Base-by-base conservation (phyloP, 2,329 filamentous ascomycete genomes). In the Aspergillus candidus region DNA sequence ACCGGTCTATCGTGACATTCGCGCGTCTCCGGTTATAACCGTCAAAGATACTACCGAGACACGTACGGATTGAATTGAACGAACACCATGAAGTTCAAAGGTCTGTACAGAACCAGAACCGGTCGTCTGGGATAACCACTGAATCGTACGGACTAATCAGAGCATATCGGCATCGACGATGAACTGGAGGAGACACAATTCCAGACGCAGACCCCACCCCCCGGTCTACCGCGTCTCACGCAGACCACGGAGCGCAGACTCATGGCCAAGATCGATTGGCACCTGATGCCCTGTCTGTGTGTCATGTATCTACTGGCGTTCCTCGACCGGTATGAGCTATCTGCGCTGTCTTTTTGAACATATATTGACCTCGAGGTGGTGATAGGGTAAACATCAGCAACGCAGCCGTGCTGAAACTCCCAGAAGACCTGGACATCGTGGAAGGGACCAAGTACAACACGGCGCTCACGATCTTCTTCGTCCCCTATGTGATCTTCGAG, bases 401-500 rank as follows among this genome's bases (percentile, higher is more conserved):
- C 66, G 86, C 86, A 22, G 78, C 76, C 35, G 74, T 85, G 36
- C 87, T 87, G 49, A 74, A 76, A 33, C 71, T 91, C 11, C 71
- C 72, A 18, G 58, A 73, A 10, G 86, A 90, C 51, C 72, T 91
- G 4, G 49, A 71, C 3, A 75, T 90, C 22, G 63, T 39, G 11
- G 51, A 54, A 0, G 68, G 74, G 17, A 72, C 61, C 4, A 70
- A 86, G 57, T 90, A 86, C 68, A 90, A 88, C 64, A 86, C 82
- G 11, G 83, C 83, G 1, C 72, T 90, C 48, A 84, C 83, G 44
- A 87, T 90, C 58, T 90, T 91, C 71, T 91, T 90, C 66, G 77
- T 90, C 1, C 85, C 86, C 1, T 91, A 90, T 61, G 73, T 86
- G 54, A 57, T 86, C 43, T 70, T 63, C 38, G 67, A 70, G 22